These are phyloP conservation scores for Chamaecrista fasciculata DNA, from an alignment of 306 rosid genomes.

Conservation along the genomic window DNA sequence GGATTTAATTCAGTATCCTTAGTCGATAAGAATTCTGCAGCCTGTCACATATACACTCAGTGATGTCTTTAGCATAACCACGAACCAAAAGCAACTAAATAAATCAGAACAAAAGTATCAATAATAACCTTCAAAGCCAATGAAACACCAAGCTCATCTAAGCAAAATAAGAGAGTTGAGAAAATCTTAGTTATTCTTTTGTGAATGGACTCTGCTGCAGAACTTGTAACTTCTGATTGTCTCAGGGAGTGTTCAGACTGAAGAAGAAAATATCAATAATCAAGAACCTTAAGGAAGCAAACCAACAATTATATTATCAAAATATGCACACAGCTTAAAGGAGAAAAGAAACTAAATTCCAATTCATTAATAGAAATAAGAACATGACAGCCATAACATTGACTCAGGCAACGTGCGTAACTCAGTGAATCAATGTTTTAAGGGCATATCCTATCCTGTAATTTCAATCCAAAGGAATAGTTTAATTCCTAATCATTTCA, in stretches of 20 bases:
- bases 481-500: not conserved
- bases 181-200: constrained; percentile 47
- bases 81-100: constrained; percentile 23
- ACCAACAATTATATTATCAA: constrained; percentile 8
- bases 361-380: not conserved
- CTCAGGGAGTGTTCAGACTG: constrained; percentile 48
- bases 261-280: constrained; percentile 33
- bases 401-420: not conserved
- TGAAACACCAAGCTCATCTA: constrained; percentile 79
- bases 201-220: constrained; percentile 38
- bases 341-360: not conserved
- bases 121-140: constrained; percentile 64
- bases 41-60: constrained; percentile 44
- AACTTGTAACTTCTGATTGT: constrained; percentile 39
- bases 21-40: constrained; percentile 54
- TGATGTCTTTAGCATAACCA: constrained; percentile 22
- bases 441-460: not conserved
- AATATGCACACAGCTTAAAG: not conserved
- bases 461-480: not conserved
- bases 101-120: not conserved
- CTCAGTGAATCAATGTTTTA: not conserved
- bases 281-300: constrained; percentile 32
- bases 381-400: constrained; percentile 1
- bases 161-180: constrained; percentile 47
- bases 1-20: constrained; percentile 40